Conservation (phyloP, 257 asterid species). For the Lycium ferocissimum region DNA sequence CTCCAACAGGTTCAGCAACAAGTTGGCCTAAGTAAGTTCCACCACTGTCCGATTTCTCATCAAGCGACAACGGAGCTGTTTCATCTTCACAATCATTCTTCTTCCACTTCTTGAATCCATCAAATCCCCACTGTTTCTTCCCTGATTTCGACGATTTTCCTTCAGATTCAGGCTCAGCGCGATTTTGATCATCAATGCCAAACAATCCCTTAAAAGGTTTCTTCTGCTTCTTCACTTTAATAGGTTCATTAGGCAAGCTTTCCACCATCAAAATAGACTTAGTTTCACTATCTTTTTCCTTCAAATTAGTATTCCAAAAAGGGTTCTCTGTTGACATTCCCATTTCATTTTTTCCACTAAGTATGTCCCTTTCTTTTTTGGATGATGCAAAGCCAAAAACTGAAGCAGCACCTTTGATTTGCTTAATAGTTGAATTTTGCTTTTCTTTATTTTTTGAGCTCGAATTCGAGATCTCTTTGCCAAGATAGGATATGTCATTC, state of each 20-base stretch:
- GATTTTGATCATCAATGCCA: conserved; percentile 32
- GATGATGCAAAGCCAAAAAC: conserved; percentile 60
- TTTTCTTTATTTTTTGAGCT: conserved; percentile 43
- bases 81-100: conserved; percentile 60
- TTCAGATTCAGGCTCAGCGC: conserved; percentile 38
- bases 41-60: conserved; percentile 48
- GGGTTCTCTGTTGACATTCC: conserved; percentile 69
- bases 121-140: conserved; percentile 68
- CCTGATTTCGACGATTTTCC: conserved; percentile 40
- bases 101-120: conserved; percentile 87
- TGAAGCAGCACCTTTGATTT: conserved; percentile 62
- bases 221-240: conserved; percentile 44
- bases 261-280: conserved; percentile 57
- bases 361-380: conserved; percentile 43
- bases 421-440: conserved; percentile 49
- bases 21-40: conserved; percentile 47
- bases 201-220: conserved; percentile 52
- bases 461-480: conserved; percentile 34
- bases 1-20: conserved; percentile 59
- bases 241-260: conserved; percentile 42
- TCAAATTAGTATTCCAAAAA: conserved; percentile 46
- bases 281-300: conserved; percentile 41
- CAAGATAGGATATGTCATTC: conserved; percentile 49
- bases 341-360: conserved; percentile 45
- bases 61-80: conserved; percentile 56